phyloP scores from a whole-genome alignment of 768 basidiomycete genomes.

The Boletus speciosus region DNA sequence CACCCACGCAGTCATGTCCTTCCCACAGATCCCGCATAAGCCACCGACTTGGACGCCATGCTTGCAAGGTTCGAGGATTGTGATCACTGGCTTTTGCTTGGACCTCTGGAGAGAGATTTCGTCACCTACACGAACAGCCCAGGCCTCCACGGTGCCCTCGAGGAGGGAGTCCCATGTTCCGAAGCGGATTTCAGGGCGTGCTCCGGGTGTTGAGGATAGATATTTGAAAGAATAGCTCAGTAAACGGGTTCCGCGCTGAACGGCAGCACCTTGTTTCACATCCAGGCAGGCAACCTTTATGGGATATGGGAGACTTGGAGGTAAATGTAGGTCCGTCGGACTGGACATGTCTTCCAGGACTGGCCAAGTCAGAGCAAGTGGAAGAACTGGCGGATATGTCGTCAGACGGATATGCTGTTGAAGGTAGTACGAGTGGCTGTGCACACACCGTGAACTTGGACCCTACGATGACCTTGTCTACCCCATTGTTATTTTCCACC shows the following conservation, averaged over 20 bases:
- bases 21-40: slow-evolving; percentile 90
- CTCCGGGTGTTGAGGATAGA: slow-evolving; percentile 41
- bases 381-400: slow-evolving; percentile 10
- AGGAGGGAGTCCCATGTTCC: slow-evolving; percentile 90
- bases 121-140: slow-evolving; percentile 68
- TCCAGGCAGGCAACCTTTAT: slow-evolving; percentile 75
- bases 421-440: slow-evolving; percentile 20
- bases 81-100: slow-evolving; percentile 56
- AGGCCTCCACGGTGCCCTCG: slow-evolving; percentile 71
- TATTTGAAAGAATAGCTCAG: slow-evolving; percentile 82
- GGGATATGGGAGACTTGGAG: slow-evolving; percentile 79
- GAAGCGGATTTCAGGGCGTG: slow-evolving; percentile 64
- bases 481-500: slow-evolving; percentile 63
- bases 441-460: not conserved
- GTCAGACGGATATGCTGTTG: slow-evolving; percentile 2
- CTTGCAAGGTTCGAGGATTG: slow-evolving; percentile 88
- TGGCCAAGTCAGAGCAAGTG: not conserved
- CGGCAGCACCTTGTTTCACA: slow-evolving; percentile 37
- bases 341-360: slow-evolving; percentile 41
- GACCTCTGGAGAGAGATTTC: slow-evolving; percentile 57
- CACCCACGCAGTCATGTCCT: slow-evolving; percentile 86
- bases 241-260: slow-evolving; percentile 73
- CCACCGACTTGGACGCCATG: slow-evolving; percentile 92
- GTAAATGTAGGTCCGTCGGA: slow-evolving; percentile 74
- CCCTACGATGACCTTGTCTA: slow-evolving; percentile 8